Conservation (phyloP, 768 basidiomycete genomes). For the Saitozyma podzolica region DNA sequence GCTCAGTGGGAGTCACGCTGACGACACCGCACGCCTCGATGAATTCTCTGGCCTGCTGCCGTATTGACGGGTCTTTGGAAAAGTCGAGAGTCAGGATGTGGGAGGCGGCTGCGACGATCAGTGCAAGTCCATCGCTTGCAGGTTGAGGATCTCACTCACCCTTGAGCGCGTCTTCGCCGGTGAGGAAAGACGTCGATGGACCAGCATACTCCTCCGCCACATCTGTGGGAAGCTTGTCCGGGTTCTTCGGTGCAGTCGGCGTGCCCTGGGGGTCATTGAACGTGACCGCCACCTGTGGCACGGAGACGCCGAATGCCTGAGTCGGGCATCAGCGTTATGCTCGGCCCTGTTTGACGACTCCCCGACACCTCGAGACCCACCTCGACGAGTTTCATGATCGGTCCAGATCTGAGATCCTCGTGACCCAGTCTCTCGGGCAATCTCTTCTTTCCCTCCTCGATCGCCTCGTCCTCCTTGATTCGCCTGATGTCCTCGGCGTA, state of each 20-base stretch:
- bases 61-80: conserved; percentile 85
- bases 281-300: conserved; percentile 82
- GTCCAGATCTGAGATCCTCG: conserved; percentile 29
- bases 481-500: conserved; percentile 64
- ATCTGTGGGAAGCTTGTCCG: conserved; percentile 71
- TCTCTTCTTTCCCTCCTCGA: conserved; percentile 47
- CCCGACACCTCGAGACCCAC: conserved; percentile 56
- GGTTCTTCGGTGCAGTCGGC: conserved; percentile 57
- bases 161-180: conserved; percentile 39
- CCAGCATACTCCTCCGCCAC: conserved; percentile 86
- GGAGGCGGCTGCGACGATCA: conserved; percentile 40
- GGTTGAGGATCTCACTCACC: conserved; percentile 26
- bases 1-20: conserved; percentile 81
- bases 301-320: conserved; percentile 79
- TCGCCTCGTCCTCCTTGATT: conserved; percentile 59
- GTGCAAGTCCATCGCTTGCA: no score
- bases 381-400: conserved; percentile 63
- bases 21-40: conserved; percentile 75
- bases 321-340: conserved; percentile 3
- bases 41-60: conserved; percentile 70
- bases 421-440: conserved; percentile 23
- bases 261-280: conserved; percentile 55
- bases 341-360: no score
- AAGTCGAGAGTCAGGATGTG: conserved; percentile 86
- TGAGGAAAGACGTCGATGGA: conserved; percentile 25